Evolutionary conservation across 2,329 filamentous ascomycete species (phyloP).

Genomic region (Penicillium aurantiogriseum): DNA sequence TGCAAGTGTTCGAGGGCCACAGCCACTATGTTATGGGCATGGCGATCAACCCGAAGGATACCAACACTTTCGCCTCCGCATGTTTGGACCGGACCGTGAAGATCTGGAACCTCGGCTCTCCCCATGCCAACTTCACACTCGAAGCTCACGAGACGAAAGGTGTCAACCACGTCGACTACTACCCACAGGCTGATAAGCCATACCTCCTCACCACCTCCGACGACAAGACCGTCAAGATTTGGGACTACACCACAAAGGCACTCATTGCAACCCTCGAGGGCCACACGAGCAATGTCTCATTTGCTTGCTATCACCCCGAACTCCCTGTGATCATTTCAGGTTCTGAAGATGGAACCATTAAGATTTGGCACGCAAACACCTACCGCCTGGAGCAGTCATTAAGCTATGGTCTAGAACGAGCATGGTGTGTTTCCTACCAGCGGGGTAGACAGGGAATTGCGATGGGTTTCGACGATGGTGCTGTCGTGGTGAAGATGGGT

Average conservation of each 20-base stretch:
- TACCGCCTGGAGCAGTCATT: slow-evolving; percentile 94
- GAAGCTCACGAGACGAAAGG: slow-evolving; percentile 97
- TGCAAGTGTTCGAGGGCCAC: slow-evolving; percentile 95
- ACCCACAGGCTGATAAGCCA: slow-evolving; percentile 66
- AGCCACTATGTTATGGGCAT: slow-evolving; percentile 96
- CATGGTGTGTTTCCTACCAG: slow-evolving; percentile 97
- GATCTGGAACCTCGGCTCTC: slow-evolving; percentile 93
- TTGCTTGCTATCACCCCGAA: slow-evolving; percentile 96
- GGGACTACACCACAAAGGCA: slow-evolving; percentile 98
- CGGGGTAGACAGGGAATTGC: slow-evolving; percentile 91
- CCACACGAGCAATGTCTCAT: slow-evolving; percentile 96
- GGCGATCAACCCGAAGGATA: slow-evolving; percentile 96
- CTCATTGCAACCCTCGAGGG: slow-evolving; percentile 95
- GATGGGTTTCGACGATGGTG: slow-evolving; percentile 95
- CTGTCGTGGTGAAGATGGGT: slow-evolving; percentile 96
- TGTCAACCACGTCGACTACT: slow-evolving; percentile 95
- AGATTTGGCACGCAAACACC: slow-evolving; percentile 98
- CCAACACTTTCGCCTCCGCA: slow-evolving; percentile 86
- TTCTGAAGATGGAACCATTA: slow-evolving; percentile 94
- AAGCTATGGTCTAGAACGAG: slow-evolving; percentile 91
- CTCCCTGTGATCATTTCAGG: slow-evolving; percentile 96
- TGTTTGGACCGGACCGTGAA: slow-evolving; percentile 96
- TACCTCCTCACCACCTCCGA: slow-evolving; percentile 97
- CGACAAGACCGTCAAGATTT: slow-evolving; percentile 94
- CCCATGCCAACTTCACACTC: slow-evolving; percentile 92